phyloP scores from a whole-genome alignment of 139 green algal genomes.

The Nannochloris sp. region DNA sequence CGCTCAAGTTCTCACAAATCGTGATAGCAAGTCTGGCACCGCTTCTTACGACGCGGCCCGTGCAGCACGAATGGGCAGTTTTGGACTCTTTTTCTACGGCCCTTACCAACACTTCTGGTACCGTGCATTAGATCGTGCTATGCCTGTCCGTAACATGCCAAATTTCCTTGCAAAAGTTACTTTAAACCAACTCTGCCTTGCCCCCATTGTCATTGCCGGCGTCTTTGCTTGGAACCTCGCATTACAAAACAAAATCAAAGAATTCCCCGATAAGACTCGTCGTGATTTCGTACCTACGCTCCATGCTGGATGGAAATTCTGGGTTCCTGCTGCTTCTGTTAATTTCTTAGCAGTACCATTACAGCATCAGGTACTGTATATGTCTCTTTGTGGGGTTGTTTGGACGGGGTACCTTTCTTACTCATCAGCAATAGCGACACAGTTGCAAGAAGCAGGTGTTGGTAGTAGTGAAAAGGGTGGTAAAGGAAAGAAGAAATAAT shows the following conservation, averaged over 20 bases:
- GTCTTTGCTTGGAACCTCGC: conserved; percentile 72
- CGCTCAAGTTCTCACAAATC: conserved; percentile 42
- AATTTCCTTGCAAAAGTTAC: conserved; percentile 58
- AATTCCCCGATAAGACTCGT: conserved; percentile 50
- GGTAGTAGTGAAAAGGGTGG: not conserved
- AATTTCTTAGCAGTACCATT: conserved; percentile 77
- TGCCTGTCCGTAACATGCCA: conserved; percentile 35
- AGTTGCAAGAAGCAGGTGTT: too few species aligned
- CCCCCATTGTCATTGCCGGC: conserved; percentile 48
- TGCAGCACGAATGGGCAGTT: conserved; percentile 63
- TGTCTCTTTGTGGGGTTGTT: conserved; percentile 71
- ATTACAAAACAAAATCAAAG: conserved; percentile 27
- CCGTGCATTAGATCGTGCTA: conserved; percentile 24
- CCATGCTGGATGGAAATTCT: conserved; percentile 86
- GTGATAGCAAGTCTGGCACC: not conserved
- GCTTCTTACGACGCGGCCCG: conserved; percentile 35
- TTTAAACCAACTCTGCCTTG: conserved; percentile 66
- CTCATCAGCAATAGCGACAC: too few species aligned
- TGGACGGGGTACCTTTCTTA: conserved; percentile 82
- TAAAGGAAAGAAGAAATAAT: not conserved
- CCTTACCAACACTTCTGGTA: conserved; percentile 72
- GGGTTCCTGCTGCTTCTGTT: conserved; percentile 68
- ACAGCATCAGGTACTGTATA: conserved; percentile 68
- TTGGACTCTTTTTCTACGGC: conserved; percentile 69
- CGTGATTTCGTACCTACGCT: conserved; percentile 64